Percentiles rank a stretch among this genome's conserved stretches.
phyloP scores from a whole-genome alignment of 148 eudicot species.

The Spergularia bocconei region DNA sequence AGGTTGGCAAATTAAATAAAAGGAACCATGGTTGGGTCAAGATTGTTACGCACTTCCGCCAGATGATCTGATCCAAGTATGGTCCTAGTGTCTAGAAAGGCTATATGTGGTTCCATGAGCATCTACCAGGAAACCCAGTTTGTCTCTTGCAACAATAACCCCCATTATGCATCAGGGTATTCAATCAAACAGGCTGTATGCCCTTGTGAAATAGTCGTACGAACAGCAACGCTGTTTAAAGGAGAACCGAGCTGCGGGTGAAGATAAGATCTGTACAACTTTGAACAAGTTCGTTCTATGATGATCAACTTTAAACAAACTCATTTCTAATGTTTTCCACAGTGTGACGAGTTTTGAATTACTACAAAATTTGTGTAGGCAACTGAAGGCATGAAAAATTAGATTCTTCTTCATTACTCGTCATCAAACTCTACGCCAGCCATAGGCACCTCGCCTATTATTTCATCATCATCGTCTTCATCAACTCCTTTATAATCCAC shows the following conservation, averaged over 20 bases:
- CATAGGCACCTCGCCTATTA: slow-evolving; percentile 57
- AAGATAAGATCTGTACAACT: background rate
- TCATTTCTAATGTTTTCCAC: slow-evolving; percentile 7
- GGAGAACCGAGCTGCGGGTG: background rate
- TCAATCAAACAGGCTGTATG: too few relatives aligned
- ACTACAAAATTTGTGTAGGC: slow-evolving; percentile 27
- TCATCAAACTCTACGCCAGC: slow-evolving; percentile 39
- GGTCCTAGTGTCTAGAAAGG: too few relatives aligned
- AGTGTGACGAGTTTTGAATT: background rate
- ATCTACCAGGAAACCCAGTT: too few relatives aligned
- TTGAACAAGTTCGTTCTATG: background rate
- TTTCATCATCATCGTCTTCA: slow-evolving; percentile 42
- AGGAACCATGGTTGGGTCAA: too few relatives aligned
- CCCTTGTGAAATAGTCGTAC: too few relatives aligned
- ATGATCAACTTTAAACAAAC: background rate
- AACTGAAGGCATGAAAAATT: background rate
- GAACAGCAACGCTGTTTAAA: too few relatives aligned
- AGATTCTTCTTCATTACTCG: slow-evolving; percentile 19
- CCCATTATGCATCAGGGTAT: too few relatives aligned
- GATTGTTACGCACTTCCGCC: too few relatives aligned
- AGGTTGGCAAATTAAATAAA: too few relatives aligned
- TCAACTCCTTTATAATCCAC: slow-evolving; percentile 58
- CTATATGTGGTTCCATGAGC: too few relatives aligned
- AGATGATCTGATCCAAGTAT: too few relatives aligned
- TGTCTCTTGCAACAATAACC: too few relatives aligned